phyloP scores from a whole-genome alignment of 257 asterid genomes.

The Cordia subcordata region DNA sequence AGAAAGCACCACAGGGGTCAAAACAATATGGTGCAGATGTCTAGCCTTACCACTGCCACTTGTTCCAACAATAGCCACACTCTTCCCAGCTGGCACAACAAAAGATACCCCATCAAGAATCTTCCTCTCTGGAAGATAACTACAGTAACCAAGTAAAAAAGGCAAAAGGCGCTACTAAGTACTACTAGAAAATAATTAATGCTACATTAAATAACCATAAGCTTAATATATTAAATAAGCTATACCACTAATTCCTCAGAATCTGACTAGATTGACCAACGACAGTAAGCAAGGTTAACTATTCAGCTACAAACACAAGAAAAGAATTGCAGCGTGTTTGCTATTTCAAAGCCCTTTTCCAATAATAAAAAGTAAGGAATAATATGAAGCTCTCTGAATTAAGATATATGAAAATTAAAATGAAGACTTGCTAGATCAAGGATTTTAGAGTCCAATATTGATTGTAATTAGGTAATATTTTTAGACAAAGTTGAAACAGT shows the following conservation, averaged over 20 bases:
- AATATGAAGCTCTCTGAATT: not conserved
- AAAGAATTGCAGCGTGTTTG: not conserved
- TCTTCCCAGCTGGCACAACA: conserved; percentile 89
- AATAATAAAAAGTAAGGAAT: not conserved
- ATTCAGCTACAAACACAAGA: not conserved
- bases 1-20: not conserved
- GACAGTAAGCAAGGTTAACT: too few species aligned
- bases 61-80: conserved; percentile 98
- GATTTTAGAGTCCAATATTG: too few species aligned
- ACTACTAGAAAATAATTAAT: not conserved
- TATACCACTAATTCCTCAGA: too few species aligned
- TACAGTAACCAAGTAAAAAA: conserved; percentile 22
- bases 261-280: not conserved
- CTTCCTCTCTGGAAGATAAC: conserved; percentile 86
- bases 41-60: conserved; percentile 92
- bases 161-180: not conserved
- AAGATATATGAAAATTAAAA: too few species aligned
- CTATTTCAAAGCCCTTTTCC: not conserved
- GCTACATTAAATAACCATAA: not conserved
- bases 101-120: conserved; percentile 91
- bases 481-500: too few species aligned
- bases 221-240: too few species aligned
- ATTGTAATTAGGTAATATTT: too few species aligned
- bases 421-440: too few species aligned
- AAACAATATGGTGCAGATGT: conserved; percentile 8